A percentile compares a stretch with the other conserved stretches of the same genome.
Conservation (phyloP, 2,329 filamentous ascomycete species). For the Aspergillus arachidicola region DNA sequence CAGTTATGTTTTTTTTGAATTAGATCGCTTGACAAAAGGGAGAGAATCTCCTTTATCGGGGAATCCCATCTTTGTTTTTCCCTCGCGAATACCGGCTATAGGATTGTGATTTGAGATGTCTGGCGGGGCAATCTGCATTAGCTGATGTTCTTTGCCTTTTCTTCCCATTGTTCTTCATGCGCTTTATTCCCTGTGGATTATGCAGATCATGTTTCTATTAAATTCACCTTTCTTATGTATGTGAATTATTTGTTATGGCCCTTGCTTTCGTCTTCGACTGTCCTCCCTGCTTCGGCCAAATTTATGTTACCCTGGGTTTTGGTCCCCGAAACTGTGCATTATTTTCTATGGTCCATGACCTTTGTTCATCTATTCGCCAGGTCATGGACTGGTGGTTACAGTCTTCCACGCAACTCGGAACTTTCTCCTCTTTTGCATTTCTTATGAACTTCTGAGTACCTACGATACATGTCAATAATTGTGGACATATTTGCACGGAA, state of each 20-base stretch:
- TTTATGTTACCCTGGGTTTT: constrained; percentile 26
- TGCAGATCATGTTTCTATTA: constrained; percentile 16
- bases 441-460: constrained; percentile 1
- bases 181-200: constrained; percentile 20
- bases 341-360: constrained; percentile 17
- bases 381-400: constrained; percentile 19
- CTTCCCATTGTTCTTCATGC: not conserved
- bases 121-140: constrained; percentile 27
- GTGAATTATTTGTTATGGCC: constrained; percentile 24
- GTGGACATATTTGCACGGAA: constrained; percentile 2
- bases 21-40: constrained; percentile 28
- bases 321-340: constrained; percentile 26
- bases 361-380: constrained; percentile 10
- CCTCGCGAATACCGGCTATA: constrained; percentile 20
- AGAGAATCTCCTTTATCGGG: constrained; percentile 19
- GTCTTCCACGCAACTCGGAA: constrained; percentile 13
- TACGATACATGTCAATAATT: not conserved
- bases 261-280: constrained; percentile 15
- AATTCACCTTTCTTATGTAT: constrained; percentile 23
- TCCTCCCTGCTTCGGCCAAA: constrained; percentile 18
- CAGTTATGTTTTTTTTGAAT: constrained; percentile 26
- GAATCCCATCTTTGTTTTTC: constrained; percentile 15
- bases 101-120: constrained; percentile 23
- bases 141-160: constrained; percentile 17
- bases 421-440: constrained; percentile 1